Evolutionary conservation across 768 basidiomycete genomes (phyloP), one percentile per base, ranked within the genome.

Genomic region (Russula brevipes): DNA sequence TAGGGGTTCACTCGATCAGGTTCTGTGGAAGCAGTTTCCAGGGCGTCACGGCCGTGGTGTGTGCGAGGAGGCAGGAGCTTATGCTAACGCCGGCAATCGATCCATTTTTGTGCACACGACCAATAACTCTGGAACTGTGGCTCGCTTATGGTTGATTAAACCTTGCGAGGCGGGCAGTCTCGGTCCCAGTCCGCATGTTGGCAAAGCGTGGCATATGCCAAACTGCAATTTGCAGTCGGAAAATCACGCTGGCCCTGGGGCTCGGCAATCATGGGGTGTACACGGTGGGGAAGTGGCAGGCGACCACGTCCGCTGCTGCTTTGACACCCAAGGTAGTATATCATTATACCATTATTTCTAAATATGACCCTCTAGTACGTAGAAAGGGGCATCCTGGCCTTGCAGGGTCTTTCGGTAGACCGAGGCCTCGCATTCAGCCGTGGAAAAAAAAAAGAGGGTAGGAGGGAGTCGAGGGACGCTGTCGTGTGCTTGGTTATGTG

Each of bases 101-200:
- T 59, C 45, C 31, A 11, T 63, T 63, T 63, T 42, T 33, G 31
- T 54, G 52, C 57, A 63, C 57, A 59, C 57, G 57, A 63, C 57
- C 57, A 57, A 54, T 50, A 41, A 59, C 45, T 59, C 62, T 35
- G 36, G 57, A 14, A 9, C 19, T 46, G 52, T 42, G 57, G 35
- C 47, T 16, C 44, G 11, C 2, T 19, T n/a, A 39, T 33, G 56
- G 1, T 49, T 31, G 38, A 59, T 59, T 17, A 54, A 63, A 35
- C 47, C 38, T 36, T 30, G 46, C 45, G n/a, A 33, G 31, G 38
- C 42, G 31, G 6, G 42, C 16, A 17, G 19, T 30, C 54, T 47
- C 52, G 45, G 45, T 6, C 7, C 30, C 35, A 45, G 35, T 46
- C 12, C 36, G 30, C 45, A 3, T 46, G 52, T 59, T 47, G 51